Evolutionary conservation across 148 eudicot species (phyloP).

Genomic region (Rhododendron ferrugineum): DNA sequence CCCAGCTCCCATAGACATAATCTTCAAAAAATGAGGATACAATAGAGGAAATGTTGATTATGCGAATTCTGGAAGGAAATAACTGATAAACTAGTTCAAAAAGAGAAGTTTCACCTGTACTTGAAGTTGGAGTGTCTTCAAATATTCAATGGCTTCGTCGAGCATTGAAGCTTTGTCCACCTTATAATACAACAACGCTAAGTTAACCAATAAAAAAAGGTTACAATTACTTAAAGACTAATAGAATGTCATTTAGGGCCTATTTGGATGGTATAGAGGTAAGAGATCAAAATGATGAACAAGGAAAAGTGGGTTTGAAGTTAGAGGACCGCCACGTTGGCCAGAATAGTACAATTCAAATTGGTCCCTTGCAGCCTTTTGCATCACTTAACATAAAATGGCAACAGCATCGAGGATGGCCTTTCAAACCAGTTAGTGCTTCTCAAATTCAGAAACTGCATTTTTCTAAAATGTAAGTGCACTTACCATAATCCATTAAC

Average conservation of each 20-base stretch:
- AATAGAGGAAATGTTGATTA: neutral
- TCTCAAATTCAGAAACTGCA: neutral
- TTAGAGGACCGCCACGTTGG: neutral
- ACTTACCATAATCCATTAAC: neutral
- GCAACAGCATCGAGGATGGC: neutral
- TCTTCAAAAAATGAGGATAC: slow-evolving; percentile 33
- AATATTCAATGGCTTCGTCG: slow-evolving; percentile 91
- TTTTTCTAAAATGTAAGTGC: neutral
- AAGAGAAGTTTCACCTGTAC: slow-evolving; percentile 56
- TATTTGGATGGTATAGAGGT: neutral
- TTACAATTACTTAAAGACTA: neutral
- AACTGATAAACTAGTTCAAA: neutral
- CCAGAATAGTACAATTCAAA: neutral
- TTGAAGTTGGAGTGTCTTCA: slow-evolving; percentile 91
- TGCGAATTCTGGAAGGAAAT: neutral
- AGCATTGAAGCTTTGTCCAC: slow-evolving; percentile 98
- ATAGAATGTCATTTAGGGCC: neutral
- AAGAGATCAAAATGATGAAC: neutral
- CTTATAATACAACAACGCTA: slow-evolving; percentile 22
- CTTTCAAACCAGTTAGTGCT: neutral
- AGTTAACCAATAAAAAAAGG: slow-evolving; percentile 10
- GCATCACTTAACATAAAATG: neutral
- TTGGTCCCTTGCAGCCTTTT: neutral
- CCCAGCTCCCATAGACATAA: slow-evolving; percentile 87
- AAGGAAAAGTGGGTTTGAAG: neutral